phyloP scores from a whole-genome alignment of 2,329 filamentous ascomycete genomes.

The Aspergillus neotritici region DNA sequence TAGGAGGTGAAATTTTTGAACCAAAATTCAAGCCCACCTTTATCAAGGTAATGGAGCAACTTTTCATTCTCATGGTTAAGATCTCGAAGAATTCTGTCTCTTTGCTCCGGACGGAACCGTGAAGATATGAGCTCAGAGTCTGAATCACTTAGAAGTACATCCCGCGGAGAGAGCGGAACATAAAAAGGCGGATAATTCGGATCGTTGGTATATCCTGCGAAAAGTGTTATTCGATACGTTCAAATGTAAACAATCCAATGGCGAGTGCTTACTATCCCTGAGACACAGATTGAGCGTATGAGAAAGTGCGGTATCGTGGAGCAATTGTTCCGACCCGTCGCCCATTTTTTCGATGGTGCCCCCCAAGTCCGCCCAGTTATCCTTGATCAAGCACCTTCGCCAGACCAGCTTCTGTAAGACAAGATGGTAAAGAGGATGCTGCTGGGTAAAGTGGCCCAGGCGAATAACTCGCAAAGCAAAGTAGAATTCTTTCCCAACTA shows the following conservation, averaged over 20 bases:
- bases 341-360: constrained; percentile 71
- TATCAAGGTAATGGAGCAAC: constrained; percentile 60
- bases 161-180: constrained; percentile 22
- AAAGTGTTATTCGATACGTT: constrained; percentile 7
- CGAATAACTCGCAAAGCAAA: constrained; percentile 58
- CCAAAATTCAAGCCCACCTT: constrained; percentile 67
- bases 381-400: constrained; percentile 76
- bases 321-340: constrained; percentile 55
- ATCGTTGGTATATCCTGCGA: constrained; percentile 14
- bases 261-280: constrained; percentile 36
- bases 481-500: constrained; percentile 62
- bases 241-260: neutral
- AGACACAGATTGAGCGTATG: constrained; percentile 60
- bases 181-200: constrained; percentile 17
- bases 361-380: constrained; percentile 78
- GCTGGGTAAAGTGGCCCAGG: constrained; percentile 50
- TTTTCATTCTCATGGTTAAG: constrained; percentile 66
- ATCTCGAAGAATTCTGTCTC: constrained; percentile 63
- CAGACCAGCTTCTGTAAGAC: constrained; percentile 55
- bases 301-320: constrained; percentile 64
- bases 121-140: constrained; percentile 47
- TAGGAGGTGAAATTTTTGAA: constrained; percentile 34
- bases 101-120: constrained; percentile 57
- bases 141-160: constrained; percentile 25
- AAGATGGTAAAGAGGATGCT: constrained; percentile 36